A percentile compares a stretch with the other conserved stretches of the same genome.
These are phyloP conservation scores for Aspergillus neoniger DNA, from an alignment of 2,329 filamentous ascomycete genomes.

Conservation along the genomic window DNA sequence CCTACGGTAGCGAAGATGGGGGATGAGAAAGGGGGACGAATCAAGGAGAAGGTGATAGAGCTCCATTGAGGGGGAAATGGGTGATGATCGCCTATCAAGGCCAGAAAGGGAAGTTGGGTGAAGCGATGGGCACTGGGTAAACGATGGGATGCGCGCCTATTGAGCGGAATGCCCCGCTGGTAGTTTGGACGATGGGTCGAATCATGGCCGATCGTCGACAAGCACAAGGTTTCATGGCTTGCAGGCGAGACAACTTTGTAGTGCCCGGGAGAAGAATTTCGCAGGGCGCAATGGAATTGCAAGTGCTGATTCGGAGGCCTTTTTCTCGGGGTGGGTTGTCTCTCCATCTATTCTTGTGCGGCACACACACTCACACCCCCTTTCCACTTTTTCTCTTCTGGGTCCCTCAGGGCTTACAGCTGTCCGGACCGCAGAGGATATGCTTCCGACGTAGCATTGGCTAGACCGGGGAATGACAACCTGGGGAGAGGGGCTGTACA, in stretches of 20 bases:
- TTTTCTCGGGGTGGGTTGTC: not conserved
- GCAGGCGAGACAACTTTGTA: constrained; percentile 8
- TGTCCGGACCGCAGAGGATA: not conserved
- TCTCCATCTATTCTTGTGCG: not conserved
- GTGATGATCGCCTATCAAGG: not conserved
- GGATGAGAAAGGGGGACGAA: not conserved
- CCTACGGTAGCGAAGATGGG: not conserved
- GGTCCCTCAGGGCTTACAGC: not conserved
- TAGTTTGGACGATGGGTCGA: constrained; percentile 9
- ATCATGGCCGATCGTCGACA: constrained; percentile 11
- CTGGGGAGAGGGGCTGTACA: constrained; percentile 4
- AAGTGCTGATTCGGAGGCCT: not conserved
- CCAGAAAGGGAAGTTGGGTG: not conserved
- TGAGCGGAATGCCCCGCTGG: constrained; percentile 10
- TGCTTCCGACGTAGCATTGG: not conserved
- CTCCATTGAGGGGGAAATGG: not conserved
- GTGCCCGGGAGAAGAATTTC: constrained; percentile 3
- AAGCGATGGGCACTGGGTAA: not conserved
- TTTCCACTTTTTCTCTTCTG: not conserved
- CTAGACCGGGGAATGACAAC: constrained; percentile 8
- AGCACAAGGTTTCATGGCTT: constrained; percentile 22
- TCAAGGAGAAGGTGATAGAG: not conserved
- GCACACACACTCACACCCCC: not conserved
- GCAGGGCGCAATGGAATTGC: not conserved
- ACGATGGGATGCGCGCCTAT: constrained; percentile 13